phyloP scores from a whole-genome alignment of 139 green algal genomes.

The Coelastrella sp. region DNA sequence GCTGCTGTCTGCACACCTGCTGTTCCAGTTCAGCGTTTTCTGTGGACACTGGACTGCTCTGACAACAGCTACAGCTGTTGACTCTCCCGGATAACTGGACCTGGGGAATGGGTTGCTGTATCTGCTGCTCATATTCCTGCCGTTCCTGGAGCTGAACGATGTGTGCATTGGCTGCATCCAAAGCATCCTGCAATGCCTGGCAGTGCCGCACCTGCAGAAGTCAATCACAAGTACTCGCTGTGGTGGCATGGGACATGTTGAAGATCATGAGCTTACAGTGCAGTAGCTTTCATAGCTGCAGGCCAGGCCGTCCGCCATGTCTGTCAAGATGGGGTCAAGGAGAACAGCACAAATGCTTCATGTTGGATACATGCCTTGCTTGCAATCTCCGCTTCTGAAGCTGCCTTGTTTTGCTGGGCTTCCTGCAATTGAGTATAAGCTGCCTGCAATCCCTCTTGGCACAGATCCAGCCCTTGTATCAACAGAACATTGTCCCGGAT shows the following conservation, averaged over 20 bases:
- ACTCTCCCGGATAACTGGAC: neutral
- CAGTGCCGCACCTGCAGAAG: neutral
- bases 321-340: too few relatives aligned
- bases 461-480: conserved; percentile 11
- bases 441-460: neutral
- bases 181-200: neutral
- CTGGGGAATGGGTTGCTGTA: neutral
- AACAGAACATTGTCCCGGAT: neutral
- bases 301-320: too few relatives aligned
- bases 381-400: neutral
- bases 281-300: too few relatives aligned
- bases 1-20: neutral
- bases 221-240: neutral
- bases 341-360: too few relatives aligned
- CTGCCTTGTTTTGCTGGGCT: neutral
- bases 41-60: neutral
- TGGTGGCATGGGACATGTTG: too few relatives aligned
- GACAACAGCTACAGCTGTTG: neutral
- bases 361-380: too few relatives aligned
- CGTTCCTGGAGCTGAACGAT: neutral
- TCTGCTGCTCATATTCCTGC: neutral
- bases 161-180: neutral
- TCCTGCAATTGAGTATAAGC: neutral
- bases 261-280: too few relatives aligned
- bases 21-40: neutral